These are phyloP conservation scores for Amauroascus verrucosus DNA, from an alignment of 2,329 filamentous ascomycete species.

Conservation along the genomic window DNA sequence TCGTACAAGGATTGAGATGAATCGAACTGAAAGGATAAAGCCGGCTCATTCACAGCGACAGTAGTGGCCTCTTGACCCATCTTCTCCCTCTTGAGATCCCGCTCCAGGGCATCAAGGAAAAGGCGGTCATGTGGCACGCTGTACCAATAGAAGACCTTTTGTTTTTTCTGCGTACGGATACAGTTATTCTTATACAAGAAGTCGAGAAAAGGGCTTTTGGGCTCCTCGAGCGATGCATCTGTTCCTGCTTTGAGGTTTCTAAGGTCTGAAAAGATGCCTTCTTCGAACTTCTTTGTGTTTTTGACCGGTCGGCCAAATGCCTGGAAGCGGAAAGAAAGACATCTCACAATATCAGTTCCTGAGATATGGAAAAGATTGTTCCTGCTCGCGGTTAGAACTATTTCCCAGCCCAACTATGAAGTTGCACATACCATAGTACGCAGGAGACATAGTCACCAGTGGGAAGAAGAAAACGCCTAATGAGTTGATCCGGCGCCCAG, in stretches of 20 bases:
- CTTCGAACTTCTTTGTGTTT: conserved; percentile 99
- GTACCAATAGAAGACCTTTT: conserved; percentile 99
- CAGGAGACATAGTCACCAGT: conserved; percentile 99
- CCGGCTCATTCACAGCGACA: conserved; percentile 90
- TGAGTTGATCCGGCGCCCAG: conserved; percentile 94
- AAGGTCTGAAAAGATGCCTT: conserved; percentile 97
- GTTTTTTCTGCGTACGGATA: conserved; percentile 99
- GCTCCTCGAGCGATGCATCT: conserved; percentile 95
- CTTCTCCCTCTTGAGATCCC: conserved; percentile 97
- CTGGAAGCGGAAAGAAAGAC: conserved; percentile 94
- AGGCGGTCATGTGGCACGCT: conserved; percentile 95
- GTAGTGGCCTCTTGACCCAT: conserved; percentile 98
- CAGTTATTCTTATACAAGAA: conserved; percentile 99
- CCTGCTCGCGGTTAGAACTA: conserved; percentile 38
- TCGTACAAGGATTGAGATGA: conserved; percentile 98
- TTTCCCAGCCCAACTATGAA: not conserved
- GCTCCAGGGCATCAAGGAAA: conserved; percentile 93
- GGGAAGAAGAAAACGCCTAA: conserved; percentile 85
- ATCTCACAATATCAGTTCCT: conserved; percentile 96
- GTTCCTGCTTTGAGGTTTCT: conserved; percentile 97
- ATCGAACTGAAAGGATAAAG: conserved; percentile 96
- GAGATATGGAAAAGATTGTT: conserved; percentile 99
- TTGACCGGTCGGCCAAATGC: conserved; percentile 96
- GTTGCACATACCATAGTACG: conserved; percentile 63
- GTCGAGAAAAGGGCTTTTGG: conserved; percentile 95